Conservation (phyloP, 139 green algal species). For the Chlorella sorokiniana region DNA sequence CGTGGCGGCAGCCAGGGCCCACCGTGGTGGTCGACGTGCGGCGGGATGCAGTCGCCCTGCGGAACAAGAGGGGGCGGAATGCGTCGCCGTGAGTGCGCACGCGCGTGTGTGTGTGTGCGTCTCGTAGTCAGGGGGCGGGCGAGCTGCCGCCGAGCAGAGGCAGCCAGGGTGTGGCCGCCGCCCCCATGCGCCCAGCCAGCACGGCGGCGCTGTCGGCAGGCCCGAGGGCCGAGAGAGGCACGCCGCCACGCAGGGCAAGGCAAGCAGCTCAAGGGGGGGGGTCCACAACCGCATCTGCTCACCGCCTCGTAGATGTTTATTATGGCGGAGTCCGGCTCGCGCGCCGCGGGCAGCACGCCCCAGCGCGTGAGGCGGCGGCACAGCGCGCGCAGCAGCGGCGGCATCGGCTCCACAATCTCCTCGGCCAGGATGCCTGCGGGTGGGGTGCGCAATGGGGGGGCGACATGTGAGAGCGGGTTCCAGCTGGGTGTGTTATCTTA, state of each 20-base stretch:
- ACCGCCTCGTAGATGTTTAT: constrained; percentile 64
- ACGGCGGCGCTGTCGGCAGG: too few relatives aligned
- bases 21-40: constrained; percentile 68
- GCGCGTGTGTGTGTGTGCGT: too few relatives aligned
- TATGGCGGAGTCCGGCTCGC: constrained; percentile 58
- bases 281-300: not conserved
- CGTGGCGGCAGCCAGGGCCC: too few relatives aligned
- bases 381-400: constrained; percentile 46
- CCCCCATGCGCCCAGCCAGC: too few relatives aligned
- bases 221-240: too few relatives aligned
- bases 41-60: constrained; percentile 68
- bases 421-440: constrained; percentile 52
- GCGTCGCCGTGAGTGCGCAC: too few relatives aligned
- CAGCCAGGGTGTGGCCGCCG: too few relatives aligned
- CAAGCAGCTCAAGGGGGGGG: too few relatives aligned
- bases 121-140: too few relatives aligned
- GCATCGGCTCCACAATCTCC: constrained; percentile 62
- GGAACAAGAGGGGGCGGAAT: not conserved
- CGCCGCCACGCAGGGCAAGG: too few relatives aligned
- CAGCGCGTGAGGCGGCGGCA: constrained; percentile 51
- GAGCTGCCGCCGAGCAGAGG: too few relatives aligned
- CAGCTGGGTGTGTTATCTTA: not conserved
- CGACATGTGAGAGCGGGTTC: not conserved
- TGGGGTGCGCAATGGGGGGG: not conserved
- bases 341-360: constrained; percentile 39